phyloP scores from a whole-genome alignment of 371 early-diverging fungal species.

The Mortierella sp. region DNA sequence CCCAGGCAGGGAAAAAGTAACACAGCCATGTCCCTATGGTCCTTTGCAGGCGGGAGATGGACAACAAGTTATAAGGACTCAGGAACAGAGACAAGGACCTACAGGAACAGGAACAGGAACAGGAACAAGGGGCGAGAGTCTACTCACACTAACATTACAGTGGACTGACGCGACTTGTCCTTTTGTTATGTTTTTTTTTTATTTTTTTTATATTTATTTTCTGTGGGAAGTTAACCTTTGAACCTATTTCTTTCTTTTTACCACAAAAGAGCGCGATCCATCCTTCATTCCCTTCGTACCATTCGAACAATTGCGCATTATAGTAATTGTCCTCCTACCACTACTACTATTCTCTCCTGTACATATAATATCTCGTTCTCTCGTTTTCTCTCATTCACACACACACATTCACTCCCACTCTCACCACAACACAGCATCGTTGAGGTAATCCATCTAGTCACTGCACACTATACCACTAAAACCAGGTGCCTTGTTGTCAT shows the following conservation, averaged over 20 bases:
- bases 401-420: not conserved
- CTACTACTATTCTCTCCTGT: not conserved
- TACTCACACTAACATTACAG: not conserved
- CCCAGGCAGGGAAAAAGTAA: not conserved
- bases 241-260: not conserved
- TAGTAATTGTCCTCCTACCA: not conserved
- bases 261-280: not conserved
- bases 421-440: not conserved
- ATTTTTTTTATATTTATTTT: too few relatives aligned
- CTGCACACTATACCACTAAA: not conserved
- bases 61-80: too few relatives aligned
- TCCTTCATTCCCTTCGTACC: not conserved
- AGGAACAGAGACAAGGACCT: not conserved
- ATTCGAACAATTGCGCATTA: not conserved
- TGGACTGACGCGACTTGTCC: not conserved
- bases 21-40: not conserved
- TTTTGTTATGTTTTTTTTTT: too few relatives aligned
- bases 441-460: not conserved
- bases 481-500: not conserved
- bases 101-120: not conserved
- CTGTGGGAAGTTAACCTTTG: too few relatives aligned
- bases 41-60: too few relatives aligned
- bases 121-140: not conserved
- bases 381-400: not conserved
- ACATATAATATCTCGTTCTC: not conserved